phyloP scores from a whole-genome alignment of 176 grass and related monocot species.

The Pharus latifolius region DNA sequence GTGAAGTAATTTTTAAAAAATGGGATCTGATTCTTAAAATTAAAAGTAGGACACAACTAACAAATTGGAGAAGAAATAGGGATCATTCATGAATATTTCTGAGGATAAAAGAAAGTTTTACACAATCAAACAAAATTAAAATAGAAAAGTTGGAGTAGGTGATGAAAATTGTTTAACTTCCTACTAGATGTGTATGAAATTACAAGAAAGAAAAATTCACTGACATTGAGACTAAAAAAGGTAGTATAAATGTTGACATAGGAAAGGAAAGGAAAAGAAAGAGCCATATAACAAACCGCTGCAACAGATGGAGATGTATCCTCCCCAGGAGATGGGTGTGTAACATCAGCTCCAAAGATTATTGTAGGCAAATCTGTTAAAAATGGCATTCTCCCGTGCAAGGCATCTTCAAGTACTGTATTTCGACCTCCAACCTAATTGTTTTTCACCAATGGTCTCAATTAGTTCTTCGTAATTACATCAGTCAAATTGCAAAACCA shows the following conservation, averaged over 20 bases:
- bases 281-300: constrained; percentile 24
- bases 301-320: constrained; percentile 62
- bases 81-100: no score
- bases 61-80: no score
- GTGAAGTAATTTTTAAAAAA: no score
- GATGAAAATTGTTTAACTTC: no score
- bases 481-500: neutral
- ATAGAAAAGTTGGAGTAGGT: neutral
- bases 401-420: constrained; percentile 53
- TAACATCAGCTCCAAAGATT: constrained; percentile 79
- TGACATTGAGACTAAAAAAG: no score
- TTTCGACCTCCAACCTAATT: constrained; percentile 58
- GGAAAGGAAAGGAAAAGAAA: neutral
- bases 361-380: constrained; percentile 57
- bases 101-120: no score
- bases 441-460: neutral
- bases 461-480: neutral
- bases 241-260: neutral
- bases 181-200: no score
- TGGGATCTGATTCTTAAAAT: no score
- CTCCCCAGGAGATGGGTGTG: constrained; percentile 61
- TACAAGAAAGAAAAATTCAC: no score
- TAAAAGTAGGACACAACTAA: no score
- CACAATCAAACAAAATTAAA: neutral
- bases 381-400: constrained; percentile 32